These are phyloP conservation scores for Athelia sp. DNA, from an alignment of 1,284 basidiomycete genomes.

Conservation along the genomic window DNA sequence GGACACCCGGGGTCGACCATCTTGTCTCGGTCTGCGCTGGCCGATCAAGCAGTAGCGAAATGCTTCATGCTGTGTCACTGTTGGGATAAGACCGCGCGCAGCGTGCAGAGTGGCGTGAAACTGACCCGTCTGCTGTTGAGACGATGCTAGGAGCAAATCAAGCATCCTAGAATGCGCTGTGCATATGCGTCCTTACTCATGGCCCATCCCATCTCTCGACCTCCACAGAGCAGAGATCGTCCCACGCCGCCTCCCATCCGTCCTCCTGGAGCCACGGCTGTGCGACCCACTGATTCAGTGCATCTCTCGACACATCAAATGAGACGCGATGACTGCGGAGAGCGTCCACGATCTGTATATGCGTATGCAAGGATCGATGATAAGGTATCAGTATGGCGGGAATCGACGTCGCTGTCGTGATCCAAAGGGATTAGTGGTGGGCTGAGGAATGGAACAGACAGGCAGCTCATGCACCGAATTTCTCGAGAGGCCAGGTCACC, in stretches of 20 bases:
- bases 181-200: neutral
- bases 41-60: no score
- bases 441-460: neutral
- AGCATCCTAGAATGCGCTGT: no score
- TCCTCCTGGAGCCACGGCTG: conserved; percentile 61
- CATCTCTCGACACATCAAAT: conserved; percentile 61
- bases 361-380: conserved; percentile 58
- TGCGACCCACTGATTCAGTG: conserved; percentile 57
- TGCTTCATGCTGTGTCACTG: no score
- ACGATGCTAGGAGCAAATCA: no score
- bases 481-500: conserved; percentile 75
- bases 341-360: conserved; percentile 49
- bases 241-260: conserved; percentile 68
- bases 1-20: no score
- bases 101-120: no score
- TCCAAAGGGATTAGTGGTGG: conserved; percentile 2
- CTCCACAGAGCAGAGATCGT: conserved; percentile 68
- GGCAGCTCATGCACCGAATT: conserved; percentile 53
- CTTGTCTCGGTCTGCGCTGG: no score
- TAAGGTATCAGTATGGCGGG: conserved; percentile 58
- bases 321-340: conserved; percentile 59
- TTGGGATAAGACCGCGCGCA: no score
- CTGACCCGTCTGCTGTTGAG: no score
- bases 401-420: conserved; percentile 45
- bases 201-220: conserved; percentile 62